phyloP scores from a whole-genome alignment of 139 green algal genomes.

The Chlorella sorokiniana region DNA sequence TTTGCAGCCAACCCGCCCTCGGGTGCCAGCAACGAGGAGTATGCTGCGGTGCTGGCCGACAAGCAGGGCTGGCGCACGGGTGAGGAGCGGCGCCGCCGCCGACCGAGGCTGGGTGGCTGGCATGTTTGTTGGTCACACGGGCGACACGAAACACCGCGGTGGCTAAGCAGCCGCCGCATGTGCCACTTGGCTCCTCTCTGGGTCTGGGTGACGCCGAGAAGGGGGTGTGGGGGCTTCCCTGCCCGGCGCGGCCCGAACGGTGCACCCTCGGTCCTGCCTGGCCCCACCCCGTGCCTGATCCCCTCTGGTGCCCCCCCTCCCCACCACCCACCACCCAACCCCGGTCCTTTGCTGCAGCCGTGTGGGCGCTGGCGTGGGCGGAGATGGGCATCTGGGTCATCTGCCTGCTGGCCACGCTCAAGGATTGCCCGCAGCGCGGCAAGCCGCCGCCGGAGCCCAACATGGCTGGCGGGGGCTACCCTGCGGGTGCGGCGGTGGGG shows the following conservation, averaged over 20 bases:
- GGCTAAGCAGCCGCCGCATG: too few species aligned
- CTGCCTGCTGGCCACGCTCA: neutral
- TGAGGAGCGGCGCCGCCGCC: neutral
- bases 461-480: neutral
- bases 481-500: too few species aligned
- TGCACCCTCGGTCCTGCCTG: too few species aligned
- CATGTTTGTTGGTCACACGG: too few species aligned
- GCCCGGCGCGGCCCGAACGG: too few species aligned
- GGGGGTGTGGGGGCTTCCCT: too few species aligned
- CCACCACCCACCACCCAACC: neutral
- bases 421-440: neutral
- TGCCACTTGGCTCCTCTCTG: too few species aligned
- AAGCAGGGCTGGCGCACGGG: conserved; percentile 18
- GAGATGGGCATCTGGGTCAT: conserved; percentile 2
- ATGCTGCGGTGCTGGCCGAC: neutral
- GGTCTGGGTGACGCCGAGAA: too few species aligned
- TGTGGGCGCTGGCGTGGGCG: conserved; percentile 26
- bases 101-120: neutral
- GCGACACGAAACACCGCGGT: neutral
- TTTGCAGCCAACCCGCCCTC: neutral
- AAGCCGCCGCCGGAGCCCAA: neutral
- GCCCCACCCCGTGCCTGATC: too few species aligned
- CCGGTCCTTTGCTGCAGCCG: neutral
- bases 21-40: neutral
- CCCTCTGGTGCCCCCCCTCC: neutral